phyloP scores from a whole-genome alignment of 768 basidiomycete genomes.

The Astraeus odoratus region DNA sequence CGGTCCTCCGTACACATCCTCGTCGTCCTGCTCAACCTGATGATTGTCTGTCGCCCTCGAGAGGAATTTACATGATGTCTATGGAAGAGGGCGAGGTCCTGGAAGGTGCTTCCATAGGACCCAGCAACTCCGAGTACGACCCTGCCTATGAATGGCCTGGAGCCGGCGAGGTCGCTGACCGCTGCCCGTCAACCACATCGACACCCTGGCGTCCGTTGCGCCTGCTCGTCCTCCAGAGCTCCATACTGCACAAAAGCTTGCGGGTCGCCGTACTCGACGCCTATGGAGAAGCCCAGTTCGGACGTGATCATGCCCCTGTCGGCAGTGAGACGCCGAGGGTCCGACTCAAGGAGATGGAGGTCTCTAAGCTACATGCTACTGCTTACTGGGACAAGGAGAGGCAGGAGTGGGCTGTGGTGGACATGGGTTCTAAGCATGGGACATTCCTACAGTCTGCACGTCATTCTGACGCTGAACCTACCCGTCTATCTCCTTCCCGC shows the following conservation, averaged over 20 bases:
- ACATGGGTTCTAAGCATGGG: slow-evolving; percentile 84
- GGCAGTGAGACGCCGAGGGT: slow-evolving; percentile 54
- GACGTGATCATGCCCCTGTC: slow-evolving; percentile 53
- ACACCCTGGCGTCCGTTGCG: slow-evolving; percentile 24
- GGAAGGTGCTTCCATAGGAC: background rate
- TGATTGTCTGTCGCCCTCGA: too few species aligned
- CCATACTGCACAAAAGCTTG: slow-evolving; percentile 44
- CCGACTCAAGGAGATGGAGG: slow-evolving; percentile 77
- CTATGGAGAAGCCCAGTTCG: slow-evolving; percentile 63
- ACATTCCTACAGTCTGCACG: slow-evolving; percentile 47
- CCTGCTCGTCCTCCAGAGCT: slow-evolving; percentile 30
- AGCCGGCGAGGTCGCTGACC: slow-evolving; percentile 13
- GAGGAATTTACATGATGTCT: too few species aligned
- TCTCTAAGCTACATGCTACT: slow-evolving; percentile 76
- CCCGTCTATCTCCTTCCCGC: slow-evolving; percentile 57
- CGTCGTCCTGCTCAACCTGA: too few species aligned
- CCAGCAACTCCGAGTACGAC: slow-evolving; percentile 31
- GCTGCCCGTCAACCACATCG: background rate
- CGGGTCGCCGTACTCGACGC: slow-evolving; percentile 58
- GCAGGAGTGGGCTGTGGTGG: slow-evolving; percentile 65
- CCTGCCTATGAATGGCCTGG: slow-evolving; percentile 58
- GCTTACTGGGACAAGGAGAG: slow-evolving; percentile 59
- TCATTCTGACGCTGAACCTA: slow-evolving; percentile 22
- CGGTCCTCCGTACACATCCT: too few species aligned
- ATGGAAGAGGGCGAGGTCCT: slow-evolving; percentile 13